Evolutionary conservation across 495 filamentous ascomycete species (phyloP), one percentile per base, ranked within the genome.

Genomic region (Hyaloscypha bicolor): DNA sequence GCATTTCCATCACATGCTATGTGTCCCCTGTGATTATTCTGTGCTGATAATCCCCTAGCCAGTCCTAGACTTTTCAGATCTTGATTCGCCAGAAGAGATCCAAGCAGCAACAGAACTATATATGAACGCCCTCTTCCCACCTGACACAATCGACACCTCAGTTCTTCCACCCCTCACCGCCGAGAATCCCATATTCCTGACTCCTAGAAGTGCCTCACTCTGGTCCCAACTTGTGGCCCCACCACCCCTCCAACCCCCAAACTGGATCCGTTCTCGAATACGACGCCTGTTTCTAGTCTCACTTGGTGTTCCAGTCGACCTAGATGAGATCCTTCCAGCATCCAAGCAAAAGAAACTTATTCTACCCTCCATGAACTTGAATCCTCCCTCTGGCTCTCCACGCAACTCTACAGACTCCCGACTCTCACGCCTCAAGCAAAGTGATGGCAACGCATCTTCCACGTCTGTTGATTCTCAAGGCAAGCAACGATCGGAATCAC

Each of bases 291-390:
- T 99, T 78, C 87, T 99, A 39, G 95, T 99, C 48, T 96, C 92
- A 12, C 85, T 99, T 4, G 95, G 95, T 19, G 95, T 99, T 1
- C 95, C 95, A 6, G 90, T 99, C 57, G 95, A 99, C 71, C 84
- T 99, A 3, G 95, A 99, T 77, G 95, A 98, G 79, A 97, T 98
- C 67, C 85, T 98, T 22, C 95, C 95, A 2, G 92, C 94, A 2
- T 94, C 92, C 42, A 97, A 97, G 78, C 96, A 98, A 75, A 98
- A 98, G 84, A 97, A 98, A 73, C 89, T 99, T 30, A 84, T 99
- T 22, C 85, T 99, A 4, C 96, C 95, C 8, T 95, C 92, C 3
- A 88, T 95, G 60, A 86, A 90, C 72, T 78, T 89, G 19, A 78
- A 81, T 57, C 69, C 74, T 65, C 77, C 71, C n/a, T 63, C 69